phyloP scores from a whole-genome alignment of 1,284 basidiomycete species.

The Gomphus bonarii region DNA sequence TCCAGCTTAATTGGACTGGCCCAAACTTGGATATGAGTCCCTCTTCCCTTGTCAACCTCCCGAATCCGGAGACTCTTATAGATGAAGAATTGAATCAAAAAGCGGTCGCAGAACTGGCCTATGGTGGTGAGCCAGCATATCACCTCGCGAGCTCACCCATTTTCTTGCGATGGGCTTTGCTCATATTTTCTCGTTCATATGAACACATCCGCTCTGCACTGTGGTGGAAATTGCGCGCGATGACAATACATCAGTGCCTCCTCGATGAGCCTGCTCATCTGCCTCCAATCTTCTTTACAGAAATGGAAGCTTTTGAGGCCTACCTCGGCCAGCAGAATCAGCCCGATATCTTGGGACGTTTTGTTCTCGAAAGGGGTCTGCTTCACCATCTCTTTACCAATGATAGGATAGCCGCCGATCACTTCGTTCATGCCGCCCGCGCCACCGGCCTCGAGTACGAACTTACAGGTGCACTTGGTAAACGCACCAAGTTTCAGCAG shows the following conservation, averaged over 20 bases:
- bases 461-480: conserved; percentile 88
- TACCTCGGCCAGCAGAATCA: conserved; percentile 31
- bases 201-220: conserved; percentile 34
- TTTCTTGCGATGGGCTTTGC: conserved; percentile 69
- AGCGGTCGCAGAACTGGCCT: conserved; percentile 71
- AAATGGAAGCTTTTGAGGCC: conserved; percentile 39
- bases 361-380: conserved; percentile 76
- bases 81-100: conserved; percentile 21
- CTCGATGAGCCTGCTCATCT: conserved; percentile 79
- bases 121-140: conserved; percentile 91
- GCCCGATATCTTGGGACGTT: conserved; percentile 53
- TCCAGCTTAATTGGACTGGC: conserved; percentile 96
- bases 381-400: conserved; percentile 65
- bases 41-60: not conserved
- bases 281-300: conserved; percentile 35
- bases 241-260: conserved; percentile 71
- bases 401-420: conserved; percentile 71
- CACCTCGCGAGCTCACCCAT: conserved; percentile 70
- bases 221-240: conserved; percentile 79
- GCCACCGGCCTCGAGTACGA: conserved; percentile 81
- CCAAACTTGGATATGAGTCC: conserved; percentile 67
- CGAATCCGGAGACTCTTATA: conserved; percentile 34
- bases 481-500: conserved; percentile 90
- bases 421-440: conserved; percentile 73
- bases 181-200: conserved; percentile 51